These are phyloP conservation scores for Lizonia empirigonia DNA, from an alignment of 2,329 filamentous ascomycete species.

Conservation along the genomic window DNA sequence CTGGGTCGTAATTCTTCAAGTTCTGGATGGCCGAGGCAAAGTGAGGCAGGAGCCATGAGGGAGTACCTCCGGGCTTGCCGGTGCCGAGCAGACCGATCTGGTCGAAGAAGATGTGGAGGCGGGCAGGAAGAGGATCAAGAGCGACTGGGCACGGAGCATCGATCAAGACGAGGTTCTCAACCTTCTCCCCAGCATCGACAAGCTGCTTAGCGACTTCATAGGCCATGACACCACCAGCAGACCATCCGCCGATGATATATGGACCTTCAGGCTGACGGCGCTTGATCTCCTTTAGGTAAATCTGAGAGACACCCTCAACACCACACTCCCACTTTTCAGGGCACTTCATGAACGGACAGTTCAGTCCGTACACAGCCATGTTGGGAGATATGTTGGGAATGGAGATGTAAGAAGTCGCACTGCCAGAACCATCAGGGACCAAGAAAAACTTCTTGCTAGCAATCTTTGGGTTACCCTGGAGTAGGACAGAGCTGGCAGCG, in stretches of 20 bases:
- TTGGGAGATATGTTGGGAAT: constrained; percentile 61
- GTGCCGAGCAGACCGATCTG: constrained; percentile 73
- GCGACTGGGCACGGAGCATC: constrained; percentile 60
- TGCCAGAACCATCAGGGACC: constrained; percentile 60
- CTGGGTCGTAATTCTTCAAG: constrained; percentile 71
- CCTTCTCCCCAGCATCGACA: constrained; percentile 54
- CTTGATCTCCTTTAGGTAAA: constrained; percentile 73
- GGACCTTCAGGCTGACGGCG: constrained; percentile 70
- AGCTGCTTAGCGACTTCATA: constrained; percentile 59
- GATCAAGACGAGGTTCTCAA: constrained; percentile 59
- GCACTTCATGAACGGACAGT: constrained; percentile 74
- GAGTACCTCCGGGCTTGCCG: constrained; percentile 63
- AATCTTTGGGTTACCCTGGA: constrained; percentile 62
- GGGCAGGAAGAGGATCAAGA: constrained; percentile 56
- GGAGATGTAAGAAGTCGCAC: constrained; percentile 70
- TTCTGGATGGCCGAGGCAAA: constrained; percentile 72
- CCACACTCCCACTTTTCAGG: constrained; percentile 69
- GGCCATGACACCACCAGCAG: constrained; percentile 61
- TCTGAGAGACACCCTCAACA: constrained; percentile 67
- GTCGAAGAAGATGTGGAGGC: constrained; percentile 74
- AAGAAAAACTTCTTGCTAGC: constrained; percentile 62
- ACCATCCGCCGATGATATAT: constrained; percentile 62
- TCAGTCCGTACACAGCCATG: constrained; percentile 61
- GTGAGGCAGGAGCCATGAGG: constrained; percentile 75
- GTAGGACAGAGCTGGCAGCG: constrained; percentile 60